A percentile compares a stretch with the other conserved stretches of the same genome.
Conservation (phyloP, 495 filamentous ascomycete genomes). For the Penicillium argentinense region DNA sequence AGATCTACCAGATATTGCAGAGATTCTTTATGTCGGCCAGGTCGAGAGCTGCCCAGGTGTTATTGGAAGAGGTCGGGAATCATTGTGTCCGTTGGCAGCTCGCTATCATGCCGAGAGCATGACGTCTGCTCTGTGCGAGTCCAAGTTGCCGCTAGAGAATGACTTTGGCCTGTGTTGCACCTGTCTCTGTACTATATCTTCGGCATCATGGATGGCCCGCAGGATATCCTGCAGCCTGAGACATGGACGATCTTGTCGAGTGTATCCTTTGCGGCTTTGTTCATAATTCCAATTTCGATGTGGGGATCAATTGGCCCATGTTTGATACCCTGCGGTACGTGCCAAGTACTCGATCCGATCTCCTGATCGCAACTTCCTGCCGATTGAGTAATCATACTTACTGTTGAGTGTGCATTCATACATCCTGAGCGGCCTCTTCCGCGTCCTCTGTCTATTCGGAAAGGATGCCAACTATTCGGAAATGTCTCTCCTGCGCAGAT, state of each 20-base stretch:
- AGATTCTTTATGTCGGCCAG: not conserved
- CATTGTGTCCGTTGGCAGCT: not conserved
- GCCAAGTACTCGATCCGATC: too few relatives aligned
- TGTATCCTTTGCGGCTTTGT: not conserved
- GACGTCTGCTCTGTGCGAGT: not conserved
- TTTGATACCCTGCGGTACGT: constrained; percentile 4
- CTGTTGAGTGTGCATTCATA: not conserved
- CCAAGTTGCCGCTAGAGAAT: not conserved
- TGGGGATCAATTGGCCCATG: constrained; percentile 4
- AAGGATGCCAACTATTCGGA: not conserved
- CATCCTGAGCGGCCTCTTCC: not conserved
- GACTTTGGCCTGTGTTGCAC: not conserved
- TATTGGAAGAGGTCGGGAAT: not conserved
- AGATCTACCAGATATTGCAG: not conserved
- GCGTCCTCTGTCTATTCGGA: not conserved
- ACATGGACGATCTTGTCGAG: not conserved
- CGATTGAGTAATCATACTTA: too few relatives aligned
- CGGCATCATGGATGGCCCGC: not conserved
- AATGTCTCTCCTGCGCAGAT: not conserved
- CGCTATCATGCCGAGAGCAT: not conserved
- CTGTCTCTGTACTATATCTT: constrained; percentile 1
- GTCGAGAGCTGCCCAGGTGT: not conserved
- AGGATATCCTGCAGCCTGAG: not conserved
- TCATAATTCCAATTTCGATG: not conserved
- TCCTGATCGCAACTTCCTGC: too few relatives aligned